Base-by-base conservation (phyloP, 768 basidiomycete genomes). In the Asterophora lycoperdoides region DNA sequence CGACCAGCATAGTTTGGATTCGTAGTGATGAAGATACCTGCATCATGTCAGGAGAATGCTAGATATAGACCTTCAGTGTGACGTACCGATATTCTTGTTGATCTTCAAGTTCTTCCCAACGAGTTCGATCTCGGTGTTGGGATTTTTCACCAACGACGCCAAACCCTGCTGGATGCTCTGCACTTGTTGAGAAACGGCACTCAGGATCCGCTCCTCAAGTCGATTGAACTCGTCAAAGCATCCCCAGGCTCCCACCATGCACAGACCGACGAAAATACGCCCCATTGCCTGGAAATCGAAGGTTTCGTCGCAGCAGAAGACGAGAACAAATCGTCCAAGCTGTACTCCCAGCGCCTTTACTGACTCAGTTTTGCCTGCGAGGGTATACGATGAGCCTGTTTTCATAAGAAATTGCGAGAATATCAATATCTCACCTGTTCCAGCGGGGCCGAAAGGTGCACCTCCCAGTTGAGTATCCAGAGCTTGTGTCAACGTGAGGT, bases 241-340 rank as follows among this genome's bases (percentile, higher is more conserved):
- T 10, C 96, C 96, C 96, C 96, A 99, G 0, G 96, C 96, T 28
- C 96, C 96, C 30, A 98, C 96, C 75, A 96, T 94, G 70, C 96
- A 99, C 11, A 99, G 80, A 44, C 96, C 96, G 59, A 98, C 85
- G 64, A 99, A 99, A 58, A 99, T 98, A 54, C 96, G 89, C 54
- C 96, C 96, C 96, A 99, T 98, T 1, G 96, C 96, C 65, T 98
- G 94, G 76, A 98, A 98, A 68, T 99, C 96, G 68, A 99, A 98
- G 0, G 91, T 96, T 66, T 99, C 96, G 67, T 99, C 96, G 62
- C 96, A 99, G 64, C 96, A 98, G 73, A 99, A 99, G n/a, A 99
- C 96, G 41, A 99, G 77, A n/a, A 99, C 96, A 61, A 99, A 99
- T 32, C 96, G 85, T 34, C 96, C 96, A 5, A 99, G 82, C 60